A percentile compares a stretch with the other conserved stretches of the same genome.
Conservation (phyloP, 495 filamentous ascomycete species). For the Lasiosphaeriaceae sp. region DNA sequence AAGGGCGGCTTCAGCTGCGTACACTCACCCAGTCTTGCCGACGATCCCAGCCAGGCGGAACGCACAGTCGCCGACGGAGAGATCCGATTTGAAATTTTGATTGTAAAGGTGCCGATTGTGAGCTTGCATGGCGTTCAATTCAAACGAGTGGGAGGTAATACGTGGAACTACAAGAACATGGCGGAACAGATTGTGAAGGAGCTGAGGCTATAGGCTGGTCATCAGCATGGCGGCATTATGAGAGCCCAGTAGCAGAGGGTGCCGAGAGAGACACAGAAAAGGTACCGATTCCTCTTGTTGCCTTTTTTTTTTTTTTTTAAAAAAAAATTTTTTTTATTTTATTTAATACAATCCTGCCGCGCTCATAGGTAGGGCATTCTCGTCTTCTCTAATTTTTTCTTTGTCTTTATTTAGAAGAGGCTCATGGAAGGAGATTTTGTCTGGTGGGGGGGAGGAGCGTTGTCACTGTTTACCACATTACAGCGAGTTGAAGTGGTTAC, state of each 20-base stretch:
- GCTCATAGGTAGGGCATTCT: neutral
- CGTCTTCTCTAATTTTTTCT: neutral
- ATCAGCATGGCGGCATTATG: neutral
- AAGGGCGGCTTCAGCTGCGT: constrained; percentile 88
- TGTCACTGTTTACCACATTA: too few relatives aligned
- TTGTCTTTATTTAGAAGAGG: too few relatives aligned
- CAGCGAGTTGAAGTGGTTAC: too few relatives aligned
- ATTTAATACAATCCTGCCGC: neutral
- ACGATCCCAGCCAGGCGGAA: constrained; percentile 47
- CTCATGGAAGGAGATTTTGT: too few relatives aligned
- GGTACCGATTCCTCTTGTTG: too few relatives aligned
- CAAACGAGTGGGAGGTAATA: constrained; percentile 91
- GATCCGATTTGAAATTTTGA: constrained; percentile 92
- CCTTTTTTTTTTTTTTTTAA: neutral
- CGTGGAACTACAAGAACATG: constrained; percentile 98
- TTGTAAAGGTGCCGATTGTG: constrained; percentile 95
- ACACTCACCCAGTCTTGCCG: constrained; percentile 75
- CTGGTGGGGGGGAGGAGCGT: too few relatives aligned
- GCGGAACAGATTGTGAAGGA: constrained; percentile 90
- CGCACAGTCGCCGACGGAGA: constrained; percentile 49
- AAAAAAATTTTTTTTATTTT: neutral
- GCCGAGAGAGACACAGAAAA: too few relatives aligned
- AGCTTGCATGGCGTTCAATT: constrained; percentile 95
- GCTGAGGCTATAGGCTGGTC: constrained; percentile 60
- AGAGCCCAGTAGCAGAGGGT: neutral